A percentile compares a stretch with the other conserved stretches of the same genome.
phyloP scores from a whole-genome alignment of 2,329 filamentous ascomycete genomes.

The Colletotrichum melonis region DNA sequence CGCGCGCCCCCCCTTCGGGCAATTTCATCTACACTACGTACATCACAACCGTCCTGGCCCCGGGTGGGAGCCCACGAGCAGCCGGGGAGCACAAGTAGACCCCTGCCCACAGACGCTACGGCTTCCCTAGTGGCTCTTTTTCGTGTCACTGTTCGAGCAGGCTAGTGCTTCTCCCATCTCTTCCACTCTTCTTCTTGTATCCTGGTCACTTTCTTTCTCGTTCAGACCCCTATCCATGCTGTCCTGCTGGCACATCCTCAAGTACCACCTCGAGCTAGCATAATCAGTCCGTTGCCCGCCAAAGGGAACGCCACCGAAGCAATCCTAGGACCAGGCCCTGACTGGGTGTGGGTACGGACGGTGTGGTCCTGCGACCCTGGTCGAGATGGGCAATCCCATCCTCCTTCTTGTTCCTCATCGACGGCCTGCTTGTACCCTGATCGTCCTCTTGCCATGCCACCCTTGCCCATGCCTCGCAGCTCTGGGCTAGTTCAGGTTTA shows the following conservation, averaged over 20 bases:
- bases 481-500: conserved; percentile 52
- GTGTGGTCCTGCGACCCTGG: conserved; percentile 33
- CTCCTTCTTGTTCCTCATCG: conserved; percentile 31
- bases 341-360: conserved; percentile 33
- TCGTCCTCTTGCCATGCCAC: conserved; percentile 46
- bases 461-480: conserved; percentile 51
- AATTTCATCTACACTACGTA: conserved; percentile 57
- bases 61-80: conserved; percentile 37
- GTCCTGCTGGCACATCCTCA: conserved; percentile 25
- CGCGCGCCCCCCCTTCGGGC: conserved; percentile 49
- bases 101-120: conserved; percentile 37
- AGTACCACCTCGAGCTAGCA: conserved; percentile 36
- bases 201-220: conserved; percentile 21
- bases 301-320: conserved; percentile 38
- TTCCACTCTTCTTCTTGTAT: conserved; percentile 42
- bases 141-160: conserved; percentile 41
- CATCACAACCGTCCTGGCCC: conserved; percentile 49
- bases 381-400: conserved; percentile 31
- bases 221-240: conserved; percentile 48
- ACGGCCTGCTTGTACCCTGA: conserved; percentile 39
- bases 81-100: conserved; percentile 35
- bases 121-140: conserved; percentile 40
- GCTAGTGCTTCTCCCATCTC: conserved; percentile 43
- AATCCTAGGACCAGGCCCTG: conserved; percentile 35
- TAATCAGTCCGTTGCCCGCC: conserved; percentile 34